phyloP scores from a whole-genome alignment of 2,329 filamentous ascomycete genomes.

The Sclerotinia sclerotiorum region DNA sequence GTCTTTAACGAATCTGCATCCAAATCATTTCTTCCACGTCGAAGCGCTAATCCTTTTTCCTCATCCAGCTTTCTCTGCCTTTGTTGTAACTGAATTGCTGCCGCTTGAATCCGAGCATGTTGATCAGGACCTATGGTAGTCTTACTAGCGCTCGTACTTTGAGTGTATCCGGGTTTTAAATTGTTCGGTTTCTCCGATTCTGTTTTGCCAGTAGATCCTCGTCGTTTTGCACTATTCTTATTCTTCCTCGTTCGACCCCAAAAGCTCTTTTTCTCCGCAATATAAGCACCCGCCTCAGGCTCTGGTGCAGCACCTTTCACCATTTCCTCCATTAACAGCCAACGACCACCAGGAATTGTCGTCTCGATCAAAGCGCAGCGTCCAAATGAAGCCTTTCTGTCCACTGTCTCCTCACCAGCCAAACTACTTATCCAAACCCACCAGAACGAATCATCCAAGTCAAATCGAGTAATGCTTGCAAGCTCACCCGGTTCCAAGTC shows the following conservation, averaged over 20 bases:
- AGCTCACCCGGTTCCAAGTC: slow-evolving; percentile 87
- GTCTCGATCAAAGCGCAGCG: slow-evolving; percentile 92
- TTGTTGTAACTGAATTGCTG: slow-evolving; percentile 78
- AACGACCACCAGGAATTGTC: slow-evolving; percentile 73
- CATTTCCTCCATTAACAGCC: slow-evolving; percentile 95
- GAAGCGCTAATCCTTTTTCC: slow-evolving; percentile 43
- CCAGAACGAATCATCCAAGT: slow-evolving; percentile 96
- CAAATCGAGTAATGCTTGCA: slow-evolving; percentile 82
- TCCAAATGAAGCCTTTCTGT: slow-evolving; percentile 89
- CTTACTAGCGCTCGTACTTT: slow-evolving; percentile 60
- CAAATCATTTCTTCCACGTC: slow-evolving; percentile 56
- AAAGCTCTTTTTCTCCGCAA: slow-evolving; percentile 92
- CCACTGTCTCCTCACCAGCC: slow-evolving; percentile 80
- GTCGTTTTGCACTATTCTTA: slow-evolving; percentile 58
- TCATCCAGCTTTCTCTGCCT: slow-evolving; percentile 72
- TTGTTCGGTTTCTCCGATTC: slow-evolving; percentile 49
- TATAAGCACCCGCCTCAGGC: slow-evolving; percentile 80
- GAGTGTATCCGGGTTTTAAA: slow-evolving; percentile 43
- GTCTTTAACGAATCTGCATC: slow-evolving; percentile 69
- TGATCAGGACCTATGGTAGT: slow-evolving; percentile 86
- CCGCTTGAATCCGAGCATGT: slow-evolving; percentile 88
- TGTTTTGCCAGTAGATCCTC: slow-evolving; percentile 69
- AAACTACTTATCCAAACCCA: slow-evolving; percentile 99
- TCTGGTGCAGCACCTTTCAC: slow-evolving; percentile 88
- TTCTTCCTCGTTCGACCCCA: slow-evolving; percentile 81